These are phyloP conservation scores for Brettanomyces custersianus DNA, from an alignment of 805 yeast species.

Conservation along the genomic window DNA sequence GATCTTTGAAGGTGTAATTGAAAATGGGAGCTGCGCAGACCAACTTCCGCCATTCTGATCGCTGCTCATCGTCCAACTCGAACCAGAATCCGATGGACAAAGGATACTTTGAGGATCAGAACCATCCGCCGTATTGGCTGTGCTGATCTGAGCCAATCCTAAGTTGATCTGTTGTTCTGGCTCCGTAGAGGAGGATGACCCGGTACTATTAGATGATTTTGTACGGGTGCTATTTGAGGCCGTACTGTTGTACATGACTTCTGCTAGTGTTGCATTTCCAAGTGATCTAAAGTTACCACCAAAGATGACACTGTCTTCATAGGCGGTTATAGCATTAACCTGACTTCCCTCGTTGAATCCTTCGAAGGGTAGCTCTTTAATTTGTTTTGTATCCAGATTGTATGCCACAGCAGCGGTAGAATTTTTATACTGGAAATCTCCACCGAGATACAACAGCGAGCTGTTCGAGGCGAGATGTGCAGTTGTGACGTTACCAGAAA, in stretches of 20 bases:
- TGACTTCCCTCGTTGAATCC: constrained; percentile 61
- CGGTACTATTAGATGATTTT: constrained; percentile 24
- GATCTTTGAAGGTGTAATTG: constrained; percentile 58
- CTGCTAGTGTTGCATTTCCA: constrained; percentile 30
- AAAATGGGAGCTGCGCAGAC: constrained; percentile 48
- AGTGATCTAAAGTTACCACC: constrained; percentile 69
- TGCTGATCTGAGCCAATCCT: constrained; percentile 42
- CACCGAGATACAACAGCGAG: constrained; percentile 67
- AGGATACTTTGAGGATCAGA: constrained; percentile 29
- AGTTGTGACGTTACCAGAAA: constrained; percentile 33
- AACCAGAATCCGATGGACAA: constrained; percentile 41
- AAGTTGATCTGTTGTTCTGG: constrained; percentile 58
- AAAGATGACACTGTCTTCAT: constrained; percentile 52
- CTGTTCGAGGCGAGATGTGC: constrained; percentile 39
- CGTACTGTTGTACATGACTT: not conserved
- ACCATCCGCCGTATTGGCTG: constrained; percentile 32
- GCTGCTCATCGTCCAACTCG: constrained; percentile 45
- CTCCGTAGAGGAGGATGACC: constrained; percentile 20
- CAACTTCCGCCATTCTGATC: constrained; percentile 50
- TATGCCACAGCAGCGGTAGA: constrained; percentile 58
- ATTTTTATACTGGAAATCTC: constrained; percentile 46
- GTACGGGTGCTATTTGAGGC: constrained; percentile 16
- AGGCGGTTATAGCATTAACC: constrained; percentile 53
- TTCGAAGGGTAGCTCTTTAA: constrained; percentile 52
- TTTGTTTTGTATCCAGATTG: constrained; percentile 33